A percentile compares a stretch with the other conserved stretches of the same genome.
phyloP scores from a whole-genome alignment of 2,329 filamentous ascomycete genomes.

The Nemania serpens region DNA sequence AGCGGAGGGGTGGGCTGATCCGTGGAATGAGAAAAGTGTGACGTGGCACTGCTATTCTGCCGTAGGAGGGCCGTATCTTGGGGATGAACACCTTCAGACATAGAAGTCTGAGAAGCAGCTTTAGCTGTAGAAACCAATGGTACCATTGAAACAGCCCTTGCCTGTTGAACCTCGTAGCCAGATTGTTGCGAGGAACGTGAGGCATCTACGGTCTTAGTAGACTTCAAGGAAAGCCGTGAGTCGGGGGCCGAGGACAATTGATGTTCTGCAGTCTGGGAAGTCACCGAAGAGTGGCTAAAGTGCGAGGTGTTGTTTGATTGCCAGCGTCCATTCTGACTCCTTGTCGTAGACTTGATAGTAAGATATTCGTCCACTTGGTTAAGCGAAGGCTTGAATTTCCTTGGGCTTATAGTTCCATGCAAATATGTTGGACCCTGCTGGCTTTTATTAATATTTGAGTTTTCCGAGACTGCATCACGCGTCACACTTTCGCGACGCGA shows the following conservation, averaged over 20 bases:
- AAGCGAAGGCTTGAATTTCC: conserved; percentile 43
- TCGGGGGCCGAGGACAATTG: conserved; percentile 27
- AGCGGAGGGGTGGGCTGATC: conserved; percentile 55
- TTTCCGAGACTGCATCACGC: conserved; percentile 28
- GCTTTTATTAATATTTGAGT: conserved; percentile 1
- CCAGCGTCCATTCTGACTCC: conserved; percentile 27
- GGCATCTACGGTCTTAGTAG: conserved; percentile 44
- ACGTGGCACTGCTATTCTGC: conserved; percentile 28
- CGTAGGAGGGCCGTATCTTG: conserved; percentile 25
- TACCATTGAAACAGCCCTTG: conserved; percentile 46
- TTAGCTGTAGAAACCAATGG: conserved; percentile 39
- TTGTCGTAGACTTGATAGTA: conserved; percentile 44
- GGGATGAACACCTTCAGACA: conserved; percentile 23
- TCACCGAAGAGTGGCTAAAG: conserved; percentile 36
- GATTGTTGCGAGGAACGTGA: conserved; percentile 39
- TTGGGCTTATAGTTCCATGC: conserved; percentile 4
- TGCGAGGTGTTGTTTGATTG: conserved; percentile 33
- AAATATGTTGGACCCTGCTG: conserved; percentile 13
- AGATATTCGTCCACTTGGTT: conserved; percentile 49
- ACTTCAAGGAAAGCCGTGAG: conserved; percentile 47
- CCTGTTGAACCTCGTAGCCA: conserved; percentile 45
- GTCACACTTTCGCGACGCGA: conserved; percentile 39
- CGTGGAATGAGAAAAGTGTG: conserved; percentile 39
- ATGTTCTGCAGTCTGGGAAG: conserved; percentile 29
- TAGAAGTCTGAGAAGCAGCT: conserved; percentile 31